A percentile compares a stretch with the other conserved stretches of the same genome.
These are phyloP conservation scores for Phytophthora podocarpi DNA, from an alignment of 352 stramenopile species.

Conservation along the genomic window DNA sequence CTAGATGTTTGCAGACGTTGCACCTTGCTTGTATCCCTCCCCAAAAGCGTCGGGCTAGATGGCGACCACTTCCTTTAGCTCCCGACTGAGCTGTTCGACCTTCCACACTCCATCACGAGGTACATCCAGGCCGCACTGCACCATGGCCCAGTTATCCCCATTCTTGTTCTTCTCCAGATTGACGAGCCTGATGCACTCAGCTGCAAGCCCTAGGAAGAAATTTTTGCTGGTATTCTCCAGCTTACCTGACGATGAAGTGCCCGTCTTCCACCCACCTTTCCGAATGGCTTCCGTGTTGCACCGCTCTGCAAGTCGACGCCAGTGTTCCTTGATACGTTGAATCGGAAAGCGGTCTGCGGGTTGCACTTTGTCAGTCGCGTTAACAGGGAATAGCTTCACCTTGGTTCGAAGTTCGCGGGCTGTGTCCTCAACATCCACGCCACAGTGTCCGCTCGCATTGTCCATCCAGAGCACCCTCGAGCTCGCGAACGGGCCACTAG, in stretches of 20 bases:
- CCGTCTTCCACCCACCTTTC: too few relatives aligned
- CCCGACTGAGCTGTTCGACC: background rate
- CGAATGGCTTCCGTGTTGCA: too few relatives aligned
- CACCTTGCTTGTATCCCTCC: too few relatives aligned
- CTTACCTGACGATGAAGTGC: too few relatives aligned
- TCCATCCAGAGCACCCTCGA: background rate
- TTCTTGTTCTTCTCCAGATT: too few relatives aligned
- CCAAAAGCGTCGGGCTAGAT: too few relatives aligned
- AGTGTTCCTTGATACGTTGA: background rate
- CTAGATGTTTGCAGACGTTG: too few relatives aligned
- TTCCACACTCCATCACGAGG: slow-evolving; percentile 1
- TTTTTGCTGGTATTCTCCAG: too few relatives aligned
- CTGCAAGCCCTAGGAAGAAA: too few relatives aligned
- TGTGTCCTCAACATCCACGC: background rate
- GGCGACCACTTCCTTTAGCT: background rate
- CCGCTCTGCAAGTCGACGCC: too few relatives aligned
- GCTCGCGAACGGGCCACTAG: background rate
- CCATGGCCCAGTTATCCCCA: too few relatives aligned
- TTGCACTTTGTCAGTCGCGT: background rate
- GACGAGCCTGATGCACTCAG: too few relatives aligned
- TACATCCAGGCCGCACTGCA: slow-evolving; percentile 11
- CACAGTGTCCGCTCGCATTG: background rate
- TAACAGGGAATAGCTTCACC: background rate
- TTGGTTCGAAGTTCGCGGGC: background rate
- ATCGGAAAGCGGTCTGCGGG: background rate